Percentiles rank a stretch among this genome's conserved stretches.
phyloP scores from a whole-genome alignment of 768 basidiomycete species.

The Termitomyces eurrhizus region DNA sequence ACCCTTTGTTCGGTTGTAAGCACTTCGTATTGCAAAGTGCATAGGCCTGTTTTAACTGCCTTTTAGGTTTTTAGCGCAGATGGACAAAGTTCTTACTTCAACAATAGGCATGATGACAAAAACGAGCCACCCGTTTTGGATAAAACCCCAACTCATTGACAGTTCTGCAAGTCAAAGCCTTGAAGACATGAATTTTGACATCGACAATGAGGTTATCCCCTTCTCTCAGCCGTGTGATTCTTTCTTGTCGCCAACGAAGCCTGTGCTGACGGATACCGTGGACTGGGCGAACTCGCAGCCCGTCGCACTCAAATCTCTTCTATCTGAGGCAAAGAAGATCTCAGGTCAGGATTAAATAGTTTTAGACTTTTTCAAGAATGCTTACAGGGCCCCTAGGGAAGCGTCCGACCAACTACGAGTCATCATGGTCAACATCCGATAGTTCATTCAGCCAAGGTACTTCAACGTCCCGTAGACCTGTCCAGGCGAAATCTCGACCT shows the following conservation, averaged over 20 bases:
- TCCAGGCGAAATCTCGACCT: neutral
- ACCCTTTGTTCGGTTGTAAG: neutral
- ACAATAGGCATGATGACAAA: slow-evolving; percentile 9
- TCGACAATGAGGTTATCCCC: slow-evolving; percentile 6
- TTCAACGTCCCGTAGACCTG: neutral
- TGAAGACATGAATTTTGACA: slow-evolving; percentile 11
- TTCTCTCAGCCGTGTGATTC: slow-evolving; percentile 3
- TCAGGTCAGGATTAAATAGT: slow-evolving; percentile 1
- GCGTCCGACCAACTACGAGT: neutral
- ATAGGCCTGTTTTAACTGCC: neutral
- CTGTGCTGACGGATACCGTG: slow-evolving; percentile 6
- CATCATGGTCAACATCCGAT: slow-evolving; percentile 2
- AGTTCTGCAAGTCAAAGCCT: neutral
- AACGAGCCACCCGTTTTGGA: slow-evolving; percentile 8
- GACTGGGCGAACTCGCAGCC: slow-evolving; percentile 15
- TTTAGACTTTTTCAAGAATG: neutral
- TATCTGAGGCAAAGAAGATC: slow-evolving; percentile 4
- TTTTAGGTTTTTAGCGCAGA: neutral
- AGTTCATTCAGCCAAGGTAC: neutral
- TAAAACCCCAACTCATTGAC: slow-evolving; percentile 6
- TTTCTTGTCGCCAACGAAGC: slow-evolving; percentile 6
- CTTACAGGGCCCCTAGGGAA: slow-evolving; percentile 3
- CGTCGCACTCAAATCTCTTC: slow-evolving; percentile 8
- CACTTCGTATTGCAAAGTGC: neutral
- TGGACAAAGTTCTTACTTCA: slow-evolving; percentile 3